Percentiles rank a stretch among this genome's conserved stretches.
Conservation (phyloP, 306 rosid species). For the Delonix regia region DNA sequence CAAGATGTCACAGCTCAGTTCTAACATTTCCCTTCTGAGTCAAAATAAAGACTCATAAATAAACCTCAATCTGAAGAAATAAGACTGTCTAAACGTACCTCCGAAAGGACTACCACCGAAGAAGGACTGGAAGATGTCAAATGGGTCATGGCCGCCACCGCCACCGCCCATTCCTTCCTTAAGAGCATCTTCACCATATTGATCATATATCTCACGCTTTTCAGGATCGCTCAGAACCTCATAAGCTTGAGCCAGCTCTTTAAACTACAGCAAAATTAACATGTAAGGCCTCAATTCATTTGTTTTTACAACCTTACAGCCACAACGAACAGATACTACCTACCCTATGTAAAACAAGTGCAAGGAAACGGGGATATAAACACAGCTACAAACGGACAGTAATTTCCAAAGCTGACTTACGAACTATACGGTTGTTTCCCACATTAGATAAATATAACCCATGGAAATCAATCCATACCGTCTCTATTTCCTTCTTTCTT, state of each 20-base stretch:
- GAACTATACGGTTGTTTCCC: not conserved
- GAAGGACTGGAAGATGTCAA: conserved; percentile 90
- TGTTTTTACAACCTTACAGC: not conserved
- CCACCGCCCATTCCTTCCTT: conserved; percentile 99
- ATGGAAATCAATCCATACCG: not conserved
- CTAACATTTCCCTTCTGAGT: not conserved
- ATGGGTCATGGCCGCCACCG: conserved; percentile 92
- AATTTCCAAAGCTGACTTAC: not conserved
- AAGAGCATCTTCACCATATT: conserved; percentile 93
- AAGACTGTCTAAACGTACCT: conserved; percentile 42
- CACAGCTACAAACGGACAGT: not conserved
- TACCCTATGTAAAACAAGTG: not conserved
- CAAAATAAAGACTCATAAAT: not conserved
- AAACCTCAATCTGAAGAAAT: not conserved
- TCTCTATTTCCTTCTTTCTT: not conserved
- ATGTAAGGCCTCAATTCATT: not conserved
- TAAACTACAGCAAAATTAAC: conserved; percentile 56
- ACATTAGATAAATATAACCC: not conserved
- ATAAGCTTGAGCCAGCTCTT: conserved; percentile 93
- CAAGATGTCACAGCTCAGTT: conserved; percentile 16
- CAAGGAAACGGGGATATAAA: not conserved
- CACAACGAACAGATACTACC: not conserved
- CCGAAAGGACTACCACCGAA: conserved; percentile 90
- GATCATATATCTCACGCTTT: conserved; percentile 92
- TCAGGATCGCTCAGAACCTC: conserved; percentile 95